phyloP scores from a whole-genome alignment of 2,329 filamentous ascomycete genomes.

The Paraconiothyrium sp. region DNA sequence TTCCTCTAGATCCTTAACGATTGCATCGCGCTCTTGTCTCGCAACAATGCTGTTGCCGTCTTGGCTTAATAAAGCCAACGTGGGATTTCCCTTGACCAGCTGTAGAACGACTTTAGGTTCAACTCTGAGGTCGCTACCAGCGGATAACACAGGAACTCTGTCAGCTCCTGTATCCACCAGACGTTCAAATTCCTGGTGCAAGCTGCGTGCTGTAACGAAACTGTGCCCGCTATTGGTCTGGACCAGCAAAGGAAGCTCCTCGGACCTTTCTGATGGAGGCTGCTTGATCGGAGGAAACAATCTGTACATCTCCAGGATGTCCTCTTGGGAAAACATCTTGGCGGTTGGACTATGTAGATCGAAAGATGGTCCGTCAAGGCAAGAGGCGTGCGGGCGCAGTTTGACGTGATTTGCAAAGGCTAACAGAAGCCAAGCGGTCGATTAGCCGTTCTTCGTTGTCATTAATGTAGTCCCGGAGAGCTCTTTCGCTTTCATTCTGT shows the following conservation, averaged over 20 bases:
- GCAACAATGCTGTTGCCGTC: constrained; percentile 36
- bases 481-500: not conserved
- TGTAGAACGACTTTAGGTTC: constrained; percentile 29
- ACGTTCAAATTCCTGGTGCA: constrained; percentile 31
- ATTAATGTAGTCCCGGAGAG: not conserved
- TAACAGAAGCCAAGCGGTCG: too few relatives aligned
- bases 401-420: not conserved
- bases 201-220: constrained; percentile 36
- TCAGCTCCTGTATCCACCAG: constrained; percentile 27
- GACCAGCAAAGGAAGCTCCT: constrained; percentile 30
- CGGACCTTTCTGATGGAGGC: constrained; percentile 10
- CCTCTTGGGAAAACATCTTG: constrained; percentile 47
- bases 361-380: constrained; percentile 1
- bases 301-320: constrained; percentile 39
- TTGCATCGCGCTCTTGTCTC: constrained; percentile 30
- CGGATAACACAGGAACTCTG: constrained; percentile 26
- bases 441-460: not conserved
- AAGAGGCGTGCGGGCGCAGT: not conserved
- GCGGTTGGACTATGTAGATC: not conserved
- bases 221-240: constrained; percentile 33
- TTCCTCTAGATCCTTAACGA: constrained; percentile 24
- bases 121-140: constrained; percentile 34
- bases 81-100: constrained; percentile 28
- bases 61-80: constrained; percentile 35
- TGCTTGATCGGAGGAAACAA: constrained; percentile 32